These are phyloP conservation scores for Pyricularia sp. DNA, from an alignment of 2,329 filamentous ascomycete genomes.

Conservation along the genomic window DNA sequence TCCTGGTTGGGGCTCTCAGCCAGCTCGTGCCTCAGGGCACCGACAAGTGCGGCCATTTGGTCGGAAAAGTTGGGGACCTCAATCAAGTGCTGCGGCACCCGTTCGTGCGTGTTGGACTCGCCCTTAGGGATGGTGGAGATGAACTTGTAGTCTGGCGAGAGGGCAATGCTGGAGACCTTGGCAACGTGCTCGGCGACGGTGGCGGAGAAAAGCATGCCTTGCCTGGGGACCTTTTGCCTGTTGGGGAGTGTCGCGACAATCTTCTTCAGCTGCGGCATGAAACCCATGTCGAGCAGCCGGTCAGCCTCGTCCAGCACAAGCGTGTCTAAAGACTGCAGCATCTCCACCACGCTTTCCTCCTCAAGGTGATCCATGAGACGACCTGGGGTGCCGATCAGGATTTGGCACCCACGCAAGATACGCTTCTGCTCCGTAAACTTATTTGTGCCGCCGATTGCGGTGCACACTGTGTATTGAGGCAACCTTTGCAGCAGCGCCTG, in stretches of 20 bases:
- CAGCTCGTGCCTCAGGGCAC: conserved; percentile 40
- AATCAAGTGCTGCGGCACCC: conserved; percentile 65
- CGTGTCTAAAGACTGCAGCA: conserved; percentile 61
- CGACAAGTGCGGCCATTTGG: conserved; percentile 49
- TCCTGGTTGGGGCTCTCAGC: conserved; percentile 13
- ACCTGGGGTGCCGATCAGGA: conserved; percentile 74
- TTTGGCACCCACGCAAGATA: conserved; percentile 64
- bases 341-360: conserved; percentile 45
- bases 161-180: conserved; percentile 59
- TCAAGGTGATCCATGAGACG: conserved; percentile 66
- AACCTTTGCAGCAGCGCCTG: conserved; percentile 60
- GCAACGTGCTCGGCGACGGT: conserved; percentile 75
- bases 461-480: conserved; percentile 64
- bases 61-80: conserved; percentile 61
- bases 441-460: conserved; percentile 74
- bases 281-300: conserved; percentile 74
- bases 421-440: conserved; percentile 62
- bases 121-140: conserved; percentile 70
- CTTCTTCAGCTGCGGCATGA: conserved; percentile 68
- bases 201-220: conserved; percentile 78
- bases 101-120: conserved; percentile 67
- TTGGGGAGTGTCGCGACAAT: conserved; percentile 64
- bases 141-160: conserved; percentile 66
- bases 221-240: conserved; percentile 46
- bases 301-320: conserved; percentile 80